Percentiles rank a stretch among this genome's conserved stretches.
Conservation (phyloP, 306 rosid genomes). For the Gillenia trifoliata region DNA sequence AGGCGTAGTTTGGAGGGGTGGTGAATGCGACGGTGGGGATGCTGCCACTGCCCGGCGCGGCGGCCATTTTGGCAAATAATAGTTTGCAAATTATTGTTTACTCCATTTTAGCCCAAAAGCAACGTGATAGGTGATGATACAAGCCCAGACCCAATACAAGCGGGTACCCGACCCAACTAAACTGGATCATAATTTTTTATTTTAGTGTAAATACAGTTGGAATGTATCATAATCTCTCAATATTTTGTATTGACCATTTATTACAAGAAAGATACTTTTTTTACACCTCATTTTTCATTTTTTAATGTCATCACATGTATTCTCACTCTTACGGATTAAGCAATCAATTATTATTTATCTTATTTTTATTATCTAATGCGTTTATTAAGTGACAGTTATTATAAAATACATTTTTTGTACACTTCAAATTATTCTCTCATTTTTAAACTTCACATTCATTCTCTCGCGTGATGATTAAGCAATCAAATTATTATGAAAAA, state of each 20-base stretch:
- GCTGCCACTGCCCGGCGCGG: background rate
- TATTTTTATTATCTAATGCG: no score
- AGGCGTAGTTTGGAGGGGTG: conserved; percentile 66
- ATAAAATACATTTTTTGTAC: no score
- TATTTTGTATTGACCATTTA: no score
- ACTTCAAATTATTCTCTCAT: no score
- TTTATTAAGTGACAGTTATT: no score
- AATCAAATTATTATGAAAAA: no score
- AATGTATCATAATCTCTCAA: no score
- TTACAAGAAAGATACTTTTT: background rate
- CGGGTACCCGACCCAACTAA: background rate
- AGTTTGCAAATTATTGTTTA: background rate
- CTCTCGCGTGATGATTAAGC: background rate
- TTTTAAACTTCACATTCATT: no score
- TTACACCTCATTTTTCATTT: background rate
- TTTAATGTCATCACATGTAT: no score
- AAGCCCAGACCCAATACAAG: background rate
- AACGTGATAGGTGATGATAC: background rate
- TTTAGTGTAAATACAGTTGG: no score
- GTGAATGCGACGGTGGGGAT: conserved; percentile 52
- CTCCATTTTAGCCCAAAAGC: background rate
- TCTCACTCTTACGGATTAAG: no score
- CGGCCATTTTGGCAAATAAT: background rate
- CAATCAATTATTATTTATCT: no score
- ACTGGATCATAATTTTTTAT: background rate